Evolutionary conservation across 2,329 filamentous ascomycete species (phyloP).

Genomic region (Fusarium keratoplasticum): DNA sequence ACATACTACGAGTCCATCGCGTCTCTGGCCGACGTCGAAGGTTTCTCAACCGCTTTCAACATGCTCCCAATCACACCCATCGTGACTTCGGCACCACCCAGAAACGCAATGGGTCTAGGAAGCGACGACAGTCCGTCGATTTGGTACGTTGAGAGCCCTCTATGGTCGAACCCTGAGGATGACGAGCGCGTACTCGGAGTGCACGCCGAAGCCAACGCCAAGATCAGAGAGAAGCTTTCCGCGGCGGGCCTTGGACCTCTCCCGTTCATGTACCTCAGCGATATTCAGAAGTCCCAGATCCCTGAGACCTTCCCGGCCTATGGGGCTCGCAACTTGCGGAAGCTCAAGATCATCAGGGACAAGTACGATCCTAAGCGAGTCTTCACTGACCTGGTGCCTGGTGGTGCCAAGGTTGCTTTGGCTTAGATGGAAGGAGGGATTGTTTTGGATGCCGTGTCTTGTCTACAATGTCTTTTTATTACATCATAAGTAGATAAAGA

Average conservation of each 20-base stretch:
- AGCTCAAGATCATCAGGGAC: background rate
- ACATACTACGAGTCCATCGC: background rate
- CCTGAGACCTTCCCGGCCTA: background rate
- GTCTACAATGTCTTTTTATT: background rate
- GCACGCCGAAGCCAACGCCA: background rate
- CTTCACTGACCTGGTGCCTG: background rate
- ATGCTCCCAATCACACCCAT: constrained; percentile 1
- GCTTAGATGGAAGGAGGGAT: background rate
- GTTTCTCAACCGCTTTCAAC: constrained; percentile 5
- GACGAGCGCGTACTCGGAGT: background rate
- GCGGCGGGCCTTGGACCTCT: background rate
- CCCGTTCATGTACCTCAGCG: background rate
- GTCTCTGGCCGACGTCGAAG: constrained; percentile 1
- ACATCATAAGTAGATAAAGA: background rate
- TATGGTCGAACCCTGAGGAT: background rate
- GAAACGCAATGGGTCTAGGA: background rate
- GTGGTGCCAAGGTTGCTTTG: background rate
- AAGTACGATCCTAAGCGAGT: background rate
- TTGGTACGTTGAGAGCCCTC: background rate
- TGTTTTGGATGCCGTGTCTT: background rate
- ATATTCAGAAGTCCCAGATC: background rate
- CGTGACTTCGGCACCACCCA: background rate
- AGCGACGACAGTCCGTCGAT: background rate
- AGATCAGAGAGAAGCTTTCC: background rate
- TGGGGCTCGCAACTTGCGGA: background rate